phyloP scores from a whole-genome alignment of 805 yeast genomes.

The Clavispora fructus region DNA sequence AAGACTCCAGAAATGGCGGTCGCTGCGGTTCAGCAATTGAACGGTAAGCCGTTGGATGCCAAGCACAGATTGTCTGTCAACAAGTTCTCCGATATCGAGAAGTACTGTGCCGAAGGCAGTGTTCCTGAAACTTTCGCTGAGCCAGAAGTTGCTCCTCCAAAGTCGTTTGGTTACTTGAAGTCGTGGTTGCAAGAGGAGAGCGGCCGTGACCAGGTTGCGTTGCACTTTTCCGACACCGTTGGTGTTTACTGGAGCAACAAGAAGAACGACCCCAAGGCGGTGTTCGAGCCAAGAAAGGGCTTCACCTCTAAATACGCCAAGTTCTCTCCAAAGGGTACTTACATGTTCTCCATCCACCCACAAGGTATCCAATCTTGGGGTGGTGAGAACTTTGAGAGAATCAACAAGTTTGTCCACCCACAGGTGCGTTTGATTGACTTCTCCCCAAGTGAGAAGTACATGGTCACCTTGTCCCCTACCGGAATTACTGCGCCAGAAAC shows the following conservation, averaged over 20 bases:
- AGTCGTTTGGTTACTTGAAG: conserved; percentile 73
- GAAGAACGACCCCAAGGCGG: conserved; percentile 68
- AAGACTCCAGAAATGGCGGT: conserved; percentile 61
- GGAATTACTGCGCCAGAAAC: conserved; percentile 64
- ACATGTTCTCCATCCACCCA: conserved; percentile 79
- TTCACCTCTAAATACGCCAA: conserved; percentile 86
- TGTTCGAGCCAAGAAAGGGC: conserved; percentile 69
- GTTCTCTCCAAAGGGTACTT: conserved; percentile 93
- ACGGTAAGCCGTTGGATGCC: conserved; percentile 88
- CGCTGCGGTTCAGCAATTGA: conserved; percentile 71
- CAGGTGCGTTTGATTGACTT: conserved; percentile 86
- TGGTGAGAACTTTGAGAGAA: conserved; percentile 69
- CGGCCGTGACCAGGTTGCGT: conserved; percentile 85
- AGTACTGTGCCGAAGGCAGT: conserved; percentile 61
- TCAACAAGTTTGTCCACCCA: conserved; percentile 79
- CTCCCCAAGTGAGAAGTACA: conserved; percentile 84
- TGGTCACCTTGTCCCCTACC: conserved; percentile 85
- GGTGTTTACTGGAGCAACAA: conserved; percentile 84
- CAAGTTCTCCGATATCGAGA: conserved; percentile 76
- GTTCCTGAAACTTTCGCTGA: conserved; percentile 58
- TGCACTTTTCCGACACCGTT: conserved; percentile 75
- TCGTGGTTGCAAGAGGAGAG: conserved; percentile 87
- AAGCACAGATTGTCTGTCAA: conserved; percentile 87
- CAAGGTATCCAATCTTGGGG: conserved; percentile 98
- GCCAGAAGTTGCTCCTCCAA: conserved; percentile 69